A percentile compares a stretch with the other conserved stretches of the same genome.
Evolutionary conservation across 2,329 filamentous ascomycete species (phyloP).

Genomic region (Diaporthe sp.): DNA sequence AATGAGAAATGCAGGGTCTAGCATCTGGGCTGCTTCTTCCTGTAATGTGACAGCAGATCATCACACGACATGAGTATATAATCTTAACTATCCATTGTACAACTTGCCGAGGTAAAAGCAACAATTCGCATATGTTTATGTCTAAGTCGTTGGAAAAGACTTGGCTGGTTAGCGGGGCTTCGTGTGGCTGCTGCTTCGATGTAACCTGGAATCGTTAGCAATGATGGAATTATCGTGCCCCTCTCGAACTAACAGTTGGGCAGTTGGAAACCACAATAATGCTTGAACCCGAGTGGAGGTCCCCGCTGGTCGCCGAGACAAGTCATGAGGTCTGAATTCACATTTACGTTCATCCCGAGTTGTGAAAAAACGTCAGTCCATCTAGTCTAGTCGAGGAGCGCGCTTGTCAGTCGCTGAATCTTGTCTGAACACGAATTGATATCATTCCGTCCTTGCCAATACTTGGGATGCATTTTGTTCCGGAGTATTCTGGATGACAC

Average conservation of each 20-base stretch:
- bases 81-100: background rate
- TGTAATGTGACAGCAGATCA: background rate
- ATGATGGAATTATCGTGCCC: background rate
- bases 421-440: slow-evolving; percentile 2
- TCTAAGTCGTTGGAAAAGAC: background rate
- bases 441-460: background rate
- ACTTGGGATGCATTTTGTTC: slow-evolving; percentile 20
- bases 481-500: slow-evolving; percentile 8
- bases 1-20: background rate
- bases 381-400: background rate
- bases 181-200: background rate
- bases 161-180: slow-evolving; percentile 14
- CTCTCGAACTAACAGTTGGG: background rate
- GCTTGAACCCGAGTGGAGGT: background rate
- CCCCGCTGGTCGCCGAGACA: background rate
- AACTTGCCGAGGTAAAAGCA: slow-evolving; percentile 6
- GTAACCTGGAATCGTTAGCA: background rate
- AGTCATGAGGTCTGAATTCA: background rate
- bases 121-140: background rate
- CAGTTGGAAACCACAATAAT: background rate
- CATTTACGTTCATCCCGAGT: background rate
- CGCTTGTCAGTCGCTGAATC: background rate
- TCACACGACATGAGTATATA: slow-evolving; percentile 1
- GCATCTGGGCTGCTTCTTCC: background rate
- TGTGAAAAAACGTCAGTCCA: background rate